Conservation (phyloP, 75 land plant genomes). For the Chamaecyparis obtusa region DNA sequence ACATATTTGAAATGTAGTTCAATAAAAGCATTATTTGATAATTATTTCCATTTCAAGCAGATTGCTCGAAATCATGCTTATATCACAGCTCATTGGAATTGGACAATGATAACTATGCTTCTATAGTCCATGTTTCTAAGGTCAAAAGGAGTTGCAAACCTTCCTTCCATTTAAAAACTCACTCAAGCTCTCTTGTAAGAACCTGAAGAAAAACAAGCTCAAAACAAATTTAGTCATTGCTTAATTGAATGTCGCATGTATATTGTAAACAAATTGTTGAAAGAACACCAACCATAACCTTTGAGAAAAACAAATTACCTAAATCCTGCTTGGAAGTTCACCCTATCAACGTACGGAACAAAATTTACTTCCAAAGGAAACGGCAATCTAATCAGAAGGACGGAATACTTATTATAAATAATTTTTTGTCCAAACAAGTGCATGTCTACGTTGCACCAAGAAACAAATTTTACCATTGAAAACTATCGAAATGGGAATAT, state of each 20-base stretch:
- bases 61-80: neutral
- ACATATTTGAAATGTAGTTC: too few relatives aligned
- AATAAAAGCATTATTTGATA: neutral
- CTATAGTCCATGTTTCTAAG: neutral
- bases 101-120: neutral
- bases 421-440: neutral
- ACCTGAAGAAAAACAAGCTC: neutral
- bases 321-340: neutral
- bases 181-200: neutral
- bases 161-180: neutral
- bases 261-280: neutral
- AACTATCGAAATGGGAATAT: neutral
- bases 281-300: neutral
- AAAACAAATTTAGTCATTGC: neutral
- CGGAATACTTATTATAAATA: neutral
- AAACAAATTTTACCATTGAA: neutral
- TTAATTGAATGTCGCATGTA: neutral
- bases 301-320: neutral
- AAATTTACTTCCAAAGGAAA: neutral
- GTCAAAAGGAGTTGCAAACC: neutral
- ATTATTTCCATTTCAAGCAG: neutral
- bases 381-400: neutral
- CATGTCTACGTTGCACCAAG: neutral
- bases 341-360: neutral
- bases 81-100: neutral